A percentile compares a stretch with the other conserved stretches of the same genome.
These are phyloP conservation scores for Capsicum baccatum DNA, from an alignment of 257 asterid genomes.

Conservation along the genomic window DNA sequence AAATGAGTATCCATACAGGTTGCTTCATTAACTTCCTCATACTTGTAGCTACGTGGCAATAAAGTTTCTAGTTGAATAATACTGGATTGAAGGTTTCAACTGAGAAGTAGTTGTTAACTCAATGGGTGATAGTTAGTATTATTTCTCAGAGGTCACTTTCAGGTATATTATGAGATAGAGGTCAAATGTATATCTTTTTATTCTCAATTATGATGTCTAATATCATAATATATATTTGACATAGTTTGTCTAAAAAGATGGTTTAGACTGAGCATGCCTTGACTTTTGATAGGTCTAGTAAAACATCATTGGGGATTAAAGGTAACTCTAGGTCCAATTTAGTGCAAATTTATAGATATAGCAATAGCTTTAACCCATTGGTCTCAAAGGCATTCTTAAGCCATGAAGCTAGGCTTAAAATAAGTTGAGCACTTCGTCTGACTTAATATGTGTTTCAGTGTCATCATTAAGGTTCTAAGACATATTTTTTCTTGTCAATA, in stretches of 20 bases:
- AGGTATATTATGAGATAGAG: conserved; percentile 53
- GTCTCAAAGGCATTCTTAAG: no score
- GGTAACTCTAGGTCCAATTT: conserved; percentile 45
- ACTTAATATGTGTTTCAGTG: no score
- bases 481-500: no score
- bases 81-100: background rate
- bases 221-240: background rate
- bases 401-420: no score
- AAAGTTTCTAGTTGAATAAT: no score
- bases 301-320: conserved; percentile 96
- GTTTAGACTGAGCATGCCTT: conserved; percentile 98
- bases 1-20: no score
- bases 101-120: background rate
- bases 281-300: conserved; percentile 98
- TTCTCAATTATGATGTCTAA: background rate
- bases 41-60: no score
- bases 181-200: background rate
- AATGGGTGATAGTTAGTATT: conserved; percentile 99
- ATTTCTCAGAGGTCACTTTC: conserved; percentile 90
- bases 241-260: conserved; percentile 90
- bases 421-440: no score
- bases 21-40: no score
- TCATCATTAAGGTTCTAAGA: no score
- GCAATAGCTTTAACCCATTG: background rate
- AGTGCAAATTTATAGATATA: background rate